A percentile compares a stretch with the other conserved stretches of the same genome.
Evolutionary conservation across 2,329 filamentous ascomycete species (phyloP).

Genomic region (Colletotrichum theobromicola): DNA sequence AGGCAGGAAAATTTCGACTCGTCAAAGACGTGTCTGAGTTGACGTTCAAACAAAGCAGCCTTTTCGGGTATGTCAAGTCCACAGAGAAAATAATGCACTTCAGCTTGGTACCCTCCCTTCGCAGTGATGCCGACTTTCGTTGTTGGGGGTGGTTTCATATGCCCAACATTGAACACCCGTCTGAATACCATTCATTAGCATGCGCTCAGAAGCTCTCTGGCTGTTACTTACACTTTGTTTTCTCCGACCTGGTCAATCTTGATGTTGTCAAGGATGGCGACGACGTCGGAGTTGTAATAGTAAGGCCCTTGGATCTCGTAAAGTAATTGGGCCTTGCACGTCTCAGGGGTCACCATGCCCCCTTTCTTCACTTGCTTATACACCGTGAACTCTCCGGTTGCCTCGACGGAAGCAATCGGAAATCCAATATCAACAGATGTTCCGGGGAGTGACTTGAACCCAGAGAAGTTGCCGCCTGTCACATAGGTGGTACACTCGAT

Average conservation of each 20-base stretch:
- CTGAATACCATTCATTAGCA: background rate
- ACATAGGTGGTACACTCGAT: constrained; percentile 58
- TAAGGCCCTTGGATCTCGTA: constrained; percentile 51
- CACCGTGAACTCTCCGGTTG: constrained; percentile 48
- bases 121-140: constrained; percentile 49
- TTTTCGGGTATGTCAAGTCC: constrained; percentile 49
- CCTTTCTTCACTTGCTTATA: constrained; percentile 47
- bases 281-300: constrained; percentile 50
- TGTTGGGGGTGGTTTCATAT: constrained; percentile 26
- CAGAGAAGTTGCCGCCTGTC: constrained; percentile 57
- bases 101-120: constrained; percentile 48
- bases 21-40: constrained; percentile 40
- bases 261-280: constrained; percentile 40
- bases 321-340: constrained; percentile 42
- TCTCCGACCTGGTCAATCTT: constrained; percentile 50
- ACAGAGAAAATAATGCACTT: constrained; percentile 47
- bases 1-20: constrained; percentile 37
- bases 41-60: constrained; percentile 44
- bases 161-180: constrained; percentile 25
- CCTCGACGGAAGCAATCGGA: constrained; percentile 54
- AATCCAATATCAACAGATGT: constrained; percentile 43
- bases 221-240: constrained; percentile 31
- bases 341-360: constrained; percentile 27
- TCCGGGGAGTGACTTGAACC: constrained; percentile 46
- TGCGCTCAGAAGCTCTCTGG: background rate